Evolutionary conservation across 139 green algal genomes (phyloP).

Genomic region (Ostreobium quekettii): DNA sequence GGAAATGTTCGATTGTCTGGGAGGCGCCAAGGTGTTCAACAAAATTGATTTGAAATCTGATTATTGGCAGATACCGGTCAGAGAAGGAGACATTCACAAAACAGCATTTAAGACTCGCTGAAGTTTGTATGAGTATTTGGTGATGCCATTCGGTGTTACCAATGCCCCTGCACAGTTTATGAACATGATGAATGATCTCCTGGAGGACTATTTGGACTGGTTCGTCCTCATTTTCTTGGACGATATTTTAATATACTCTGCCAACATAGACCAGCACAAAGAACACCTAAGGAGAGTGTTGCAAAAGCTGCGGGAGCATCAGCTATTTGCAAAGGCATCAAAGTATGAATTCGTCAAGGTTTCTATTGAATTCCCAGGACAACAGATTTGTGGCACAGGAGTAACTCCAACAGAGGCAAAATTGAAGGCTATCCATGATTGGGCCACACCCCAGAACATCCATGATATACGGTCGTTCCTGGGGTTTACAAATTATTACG

Average conservation of each 20-base stretch:
- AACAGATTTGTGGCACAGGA: slow-evolving; percentile 25
- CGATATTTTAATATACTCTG: slow-evolving; percentile 43
- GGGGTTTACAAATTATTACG: not conserved
- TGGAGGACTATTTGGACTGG: slow-evolving; percentile 26
- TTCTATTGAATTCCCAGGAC: slow-evolving; percentile 30
- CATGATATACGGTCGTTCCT: slow-evolving; percentile 1
- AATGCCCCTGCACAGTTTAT: slow-evolving; percentile 38
- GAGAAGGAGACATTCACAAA: slow-evolving; percentile 19
- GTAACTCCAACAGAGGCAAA: slow-evolving; percentile 24
- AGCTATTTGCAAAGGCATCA: slow-evolving; percentile 29
- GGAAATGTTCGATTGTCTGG: slow-evolving; percentile 37
- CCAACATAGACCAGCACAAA: slow-evolving; percentile 29
- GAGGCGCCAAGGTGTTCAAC: slow-evolving; percentile 22
- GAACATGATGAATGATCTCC: slow-evolving; percentile 34
- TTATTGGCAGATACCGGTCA: slow-evolving; percentile 18
- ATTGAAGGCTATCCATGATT: slow-evolving; percentile 19
- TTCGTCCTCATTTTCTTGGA: slow-evolving; percentile 48
- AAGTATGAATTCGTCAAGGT: slow-evolving; percentile 35
- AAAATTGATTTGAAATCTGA: slow-evolving; percentile 20
- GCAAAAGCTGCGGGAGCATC: slow-evolving; percentile 23
- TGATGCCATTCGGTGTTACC: slow-evolving; percentile 33
- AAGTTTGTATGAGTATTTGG: slow-evolving; percentile 31
- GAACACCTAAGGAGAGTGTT: slow-evolving; percentile 31
- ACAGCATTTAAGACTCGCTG: slow-evolving; percentile 28
- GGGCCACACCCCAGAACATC: slow-evolving; percentile 15